Percentiles rank a stretch among this genome's conserved stretches.
Conservation (phyloP, 805 yeast species). For the Sugiyamaella qingdaonensis region DNA sequence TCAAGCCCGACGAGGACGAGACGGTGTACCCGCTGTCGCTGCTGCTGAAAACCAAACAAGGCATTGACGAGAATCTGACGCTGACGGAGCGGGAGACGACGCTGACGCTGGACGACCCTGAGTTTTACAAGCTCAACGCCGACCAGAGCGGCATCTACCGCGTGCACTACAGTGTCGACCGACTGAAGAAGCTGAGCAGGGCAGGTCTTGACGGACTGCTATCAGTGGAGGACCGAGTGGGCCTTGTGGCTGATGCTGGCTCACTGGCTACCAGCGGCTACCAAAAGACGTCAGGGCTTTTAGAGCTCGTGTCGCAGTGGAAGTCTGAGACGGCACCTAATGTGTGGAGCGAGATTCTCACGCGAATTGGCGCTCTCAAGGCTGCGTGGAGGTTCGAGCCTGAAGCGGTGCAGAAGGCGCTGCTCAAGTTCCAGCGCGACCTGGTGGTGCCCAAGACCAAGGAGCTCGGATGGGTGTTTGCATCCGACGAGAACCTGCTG, state of each 20-base stretch:
- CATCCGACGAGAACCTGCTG: slow-evolving; percentile 42
- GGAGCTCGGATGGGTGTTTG: slow-evolving; percentile 62
- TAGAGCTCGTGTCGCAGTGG: slow-evolving; percentile 51
- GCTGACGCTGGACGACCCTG: slow-evolving; percentile 39
- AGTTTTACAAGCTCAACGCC: slow-evolving; percentile 56
- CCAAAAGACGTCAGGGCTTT: slow-evolving; percentile 45
- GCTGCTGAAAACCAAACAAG: slow-evolving; percentile 49
- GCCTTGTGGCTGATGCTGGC: slow-evolving; percentile 58
- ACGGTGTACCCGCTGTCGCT: slow-evolving; percentile 54
- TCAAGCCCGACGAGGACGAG: slow-evolving; percentile 50
- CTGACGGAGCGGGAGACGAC: slow-evolving; percentile 49
- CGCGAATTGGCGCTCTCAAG: slow-evolving; percentile 40
- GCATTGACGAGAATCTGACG: slow-evolving; percentile 56
- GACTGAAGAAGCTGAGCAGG: slow-evolving; percentile 49
- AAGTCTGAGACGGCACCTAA: slow-evolving; percentile 44
- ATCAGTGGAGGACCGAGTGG: slow-evolving; percentile 57
- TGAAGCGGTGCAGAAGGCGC: slow-evolving; percentile 37
- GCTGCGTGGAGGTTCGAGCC: slow-evolving; percentile 49
- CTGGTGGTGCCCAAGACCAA: slow-evolving; percentile 53
- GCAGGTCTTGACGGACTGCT: slow-evolving; percentile 50
- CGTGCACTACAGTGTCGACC: slow-evolving; percentile 48
- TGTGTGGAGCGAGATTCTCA: slow-evolving; percentile 51
- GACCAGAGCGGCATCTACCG: slow-evolving; percentile 61
- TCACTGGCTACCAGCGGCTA: slow-evolving; percentile 53
- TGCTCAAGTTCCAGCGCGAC: slow-evolving; percentile 45